Evolutionary conservation across 2,329 filamentous ascomycete species (phyloP).

Genomic region (Verticillium nonalfalfae): DNA sequence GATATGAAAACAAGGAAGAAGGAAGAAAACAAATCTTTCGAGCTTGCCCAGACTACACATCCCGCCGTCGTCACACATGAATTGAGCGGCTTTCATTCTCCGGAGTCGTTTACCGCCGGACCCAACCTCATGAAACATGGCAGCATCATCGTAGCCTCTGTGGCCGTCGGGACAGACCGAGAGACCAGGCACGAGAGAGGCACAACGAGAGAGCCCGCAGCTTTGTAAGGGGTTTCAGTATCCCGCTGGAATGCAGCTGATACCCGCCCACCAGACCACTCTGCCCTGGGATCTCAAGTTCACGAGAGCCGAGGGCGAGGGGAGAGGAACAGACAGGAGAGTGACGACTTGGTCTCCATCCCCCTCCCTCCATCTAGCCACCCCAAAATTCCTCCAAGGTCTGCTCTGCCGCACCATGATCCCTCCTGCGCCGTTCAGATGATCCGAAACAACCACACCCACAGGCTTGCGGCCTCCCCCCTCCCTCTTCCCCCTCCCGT

Average conservation of each 20-base stretch:
- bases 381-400: not conserved
- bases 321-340: too few species aligned
- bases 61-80: not conserved
- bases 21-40: not conserved
- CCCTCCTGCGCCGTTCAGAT: not conserved
- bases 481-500: not conserved
- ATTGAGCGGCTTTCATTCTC: not conserved
- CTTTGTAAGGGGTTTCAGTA: not conserved
- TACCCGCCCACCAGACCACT: not conserved
- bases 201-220: not conserved
- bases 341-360: too few species aligned
- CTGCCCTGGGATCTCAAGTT: not conserved
- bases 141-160: not conserved
- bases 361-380: too few species aligned
- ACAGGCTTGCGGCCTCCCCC: too few species aligned
- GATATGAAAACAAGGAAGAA: not conserved
- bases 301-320: too few species aligned
- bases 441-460: not conserved
- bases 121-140: not conserved
- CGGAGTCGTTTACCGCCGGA: not conserved
- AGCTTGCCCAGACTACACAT: not conserved
- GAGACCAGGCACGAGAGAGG: not conserved
- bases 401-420: not conserved
- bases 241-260: not conserved
- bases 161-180: not conserved